Base-by-base conservation (phyloP, 306 rosid species). In the Sophora flavescens region DNA sequence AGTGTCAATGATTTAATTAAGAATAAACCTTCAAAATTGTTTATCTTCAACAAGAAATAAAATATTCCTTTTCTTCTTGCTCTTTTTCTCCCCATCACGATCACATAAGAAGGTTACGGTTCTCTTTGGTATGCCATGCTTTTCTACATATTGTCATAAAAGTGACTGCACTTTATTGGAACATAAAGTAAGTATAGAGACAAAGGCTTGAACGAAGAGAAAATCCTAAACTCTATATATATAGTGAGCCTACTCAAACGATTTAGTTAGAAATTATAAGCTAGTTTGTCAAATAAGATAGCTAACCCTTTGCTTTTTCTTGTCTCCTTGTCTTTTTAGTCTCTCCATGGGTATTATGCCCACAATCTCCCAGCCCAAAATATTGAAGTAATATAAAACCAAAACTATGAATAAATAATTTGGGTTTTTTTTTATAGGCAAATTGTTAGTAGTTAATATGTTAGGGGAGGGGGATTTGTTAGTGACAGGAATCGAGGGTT, bases 111-210 rank as follows among this genome's bases (percentile, higher is more conserved):
- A 44, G 35, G 72, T 56, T 74, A 26, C 44, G 12, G 47, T 51
- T 68, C 69, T 69, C 26, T 76, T 14, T 36, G 26, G 61, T 53
- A 68, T 68, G 72, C 79, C 58, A 73, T 33, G 53, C 48, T 73
- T 75, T 69, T 53, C 60, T 38, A 14, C 75, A 28, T 75, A 15
- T 62, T 54, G 75, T 79, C 75, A 83, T 79, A 75, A 79, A 30
- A 83, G 75, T 69, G 75, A 54, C n/a, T 79, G 48, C 22, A 76
- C 74, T 75, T 79, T 79, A 50, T 78, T 14, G 38, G 75, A 30
- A 69, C 79, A 54, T 18, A 14, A 72, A 47, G n/a, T 5, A 74
- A 33, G 42, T 42, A 35, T 28, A 69, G 44, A 53, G 16, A 32
- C 10, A 50, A 53, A 51, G 56, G 56, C 41, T 70, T 39, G 5